Conservation (phyloP, 1,139 yeast species). For the Scheffersomyces segobiensis region DNA sequence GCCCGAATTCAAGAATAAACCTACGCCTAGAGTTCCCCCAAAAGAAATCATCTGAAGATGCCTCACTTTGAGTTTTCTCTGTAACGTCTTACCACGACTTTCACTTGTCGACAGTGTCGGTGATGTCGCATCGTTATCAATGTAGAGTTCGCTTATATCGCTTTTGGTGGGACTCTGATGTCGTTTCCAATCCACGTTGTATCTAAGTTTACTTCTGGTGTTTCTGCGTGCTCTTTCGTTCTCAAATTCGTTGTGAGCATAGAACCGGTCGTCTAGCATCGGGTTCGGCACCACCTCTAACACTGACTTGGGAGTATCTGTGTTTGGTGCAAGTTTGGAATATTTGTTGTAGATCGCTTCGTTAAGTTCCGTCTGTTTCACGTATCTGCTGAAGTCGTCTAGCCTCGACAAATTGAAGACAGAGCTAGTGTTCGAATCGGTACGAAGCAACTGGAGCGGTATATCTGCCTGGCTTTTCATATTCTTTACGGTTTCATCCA, state of each 20-base stretch:
- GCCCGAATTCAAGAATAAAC: conserved; percentile 74
- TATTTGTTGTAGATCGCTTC: conserved; percentile 28
- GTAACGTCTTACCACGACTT: conserved; percentile 18
- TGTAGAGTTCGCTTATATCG: neutral
- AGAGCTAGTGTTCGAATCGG: conserved; percentile 21
- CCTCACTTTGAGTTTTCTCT: conserved; percentile 63
- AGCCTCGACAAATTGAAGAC: conserved; percentile 35
- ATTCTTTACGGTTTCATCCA: conserved; percentile 10
- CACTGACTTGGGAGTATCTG: conserved; percentile 17
- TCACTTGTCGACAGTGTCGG: conserved; percentile 3
- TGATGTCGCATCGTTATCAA: neutral
- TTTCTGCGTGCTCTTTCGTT: conserved; percentile 7
- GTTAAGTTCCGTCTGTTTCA: conserved; percentile 38
- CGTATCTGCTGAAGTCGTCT: conserved; percentile 38
- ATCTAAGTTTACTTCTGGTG: conserved; percentile 9
- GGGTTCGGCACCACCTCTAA: conserved; percentile 29
- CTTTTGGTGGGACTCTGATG: neutral
- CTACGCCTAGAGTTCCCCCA: conserved; percentile 86
- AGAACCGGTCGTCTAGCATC: conserved; percentile 33
- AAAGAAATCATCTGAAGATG: conserved; percentile 82
- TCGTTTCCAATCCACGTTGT: conserved; percentile 7
- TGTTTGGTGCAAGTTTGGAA: conserved; percentile 2
- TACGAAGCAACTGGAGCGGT: conserved; percentile 24
- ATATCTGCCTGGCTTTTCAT: conserved; percentile 21
- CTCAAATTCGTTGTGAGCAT: conserved; percentile 21